Base-by-base conservation (phyloP, 1,284 basidiomycete genomes). In the Ceratobasidium sp. region DNA sequence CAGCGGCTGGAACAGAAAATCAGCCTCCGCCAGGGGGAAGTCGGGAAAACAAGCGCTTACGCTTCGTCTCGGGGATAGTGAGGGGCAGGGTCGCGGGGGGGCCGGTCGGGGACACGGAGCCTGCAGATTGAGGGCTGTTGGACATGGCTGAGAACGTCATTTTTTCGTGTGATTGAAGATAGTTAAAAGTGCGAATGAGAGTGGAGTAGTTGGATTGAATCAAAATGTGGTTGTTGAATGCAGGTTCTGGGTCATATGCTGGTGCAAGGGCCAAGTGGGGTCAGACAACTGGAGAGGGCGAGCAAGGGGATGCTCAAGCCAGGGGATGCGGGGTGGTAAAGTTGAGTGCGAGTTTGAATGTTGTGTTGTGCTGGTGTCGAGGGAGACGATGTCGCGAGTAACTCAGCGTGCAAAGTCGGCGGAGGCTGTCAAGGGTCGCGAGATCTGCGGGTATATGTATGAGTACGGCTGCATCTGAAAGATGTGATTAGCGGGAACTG, bases 401-500 rank as follows among this genome's bases (percentile, higher is more conserved):
- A 78, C 80, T 69, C 56, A 56, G 74, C 51, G 67, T 57, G 83
- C 82, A 85, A 87, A 87, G 82, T 79, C 80, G 83, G 83, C 82
- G 87, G 91, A 88, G 87, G 91, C 92, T 91, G 92, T 88, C 90
- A 92, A 94, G 94, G 94, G 94, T 95, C 94, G 94, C 94, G 94
- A 96, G 93, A 90, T 88, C 92, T 94, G 48, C 36, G 36, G 36
- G 36, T 76, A 76, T 54, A 74, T 47, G 60, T 41, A 31, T 48
- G 19, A 59, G 27, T 27, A 41, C 19, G n/a, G 3, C n/a, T 22
- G 44, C 17, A 31, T 41, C n/a, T 22, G 11, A 7, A 22, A 22
- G 19, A 27, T 17, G n/a, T 31, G 73, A 29, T 36, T 50, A 50
- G 36, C 33, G 44, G 27, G n/a, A 31, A 47, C 56, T 62, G 56